A percentile compares a stretch with the other conserved stretches of the same genome.
Conservation (phyloP, 352 stramenopile species). For the Saprolegnia diclina region DNA sequence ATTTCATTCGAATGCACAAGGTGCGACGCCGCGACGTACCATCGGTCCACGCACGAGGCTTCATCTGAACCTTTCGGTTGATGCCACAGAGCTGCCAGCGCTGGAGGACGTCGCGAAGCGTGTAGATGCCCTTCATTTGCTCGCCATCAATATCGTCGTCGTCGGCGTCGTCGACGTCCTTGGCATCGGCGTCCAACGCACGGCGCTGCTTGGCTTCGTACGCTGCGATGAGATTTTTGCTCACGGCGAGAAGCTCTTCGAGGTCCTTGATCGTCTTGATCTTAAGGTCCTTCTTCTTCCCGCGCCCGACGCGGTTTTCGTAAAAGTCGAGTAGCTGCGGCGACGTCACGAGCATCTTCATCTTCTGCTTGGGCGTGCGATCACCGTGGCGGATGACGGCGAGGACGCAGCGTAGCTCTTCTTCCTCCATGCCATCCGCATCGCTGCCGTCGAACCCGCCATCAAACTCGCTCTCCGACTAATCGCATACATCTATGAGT, state of each 20-base stretch:
- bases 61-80: conserved; percentile 98
- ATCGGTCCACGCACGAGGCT: conserved; percentile 50
- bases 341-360: conserved; percentile 94
- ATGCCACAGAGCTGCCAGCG: conserved; percentile 95
- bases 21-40: conserved; percentile 31
- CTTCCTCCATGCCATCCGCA: conserved; percentile 38
- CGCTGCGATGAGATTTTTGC: conserved; percentile 59
- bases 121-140: conserved; percentile 71
- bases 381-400: conserved; percentile 99
- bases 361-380: conserved; percentile 99
- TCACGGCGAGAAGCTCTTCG: conserved; percentile 70
- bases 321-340: conserved; percentile 86
- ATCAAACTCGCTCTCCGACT: conserved; percentile 6
- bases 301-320: conserved; percentile 40
- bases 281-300: conserved; percentile 71
- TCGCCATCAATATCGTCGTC: conserved; percentile 61
- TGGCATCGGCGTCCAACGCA: conserved; percentile 45
- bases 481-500: not conserved
- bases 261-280: conserved; percentile 81
- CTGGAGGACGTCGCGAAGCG: conserved; percentile 93
- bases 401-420: conserved; percentile 98
- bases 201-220: conserved; percentile 55
- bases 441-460: not conserved
- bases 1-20: not conserved
- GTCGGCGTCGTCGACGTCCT: conserved; percentile 56